Base-by-base conservation (phyloP, 495 filamentous ascomycete species). In the Aspergillus haitiensis region DNA sequence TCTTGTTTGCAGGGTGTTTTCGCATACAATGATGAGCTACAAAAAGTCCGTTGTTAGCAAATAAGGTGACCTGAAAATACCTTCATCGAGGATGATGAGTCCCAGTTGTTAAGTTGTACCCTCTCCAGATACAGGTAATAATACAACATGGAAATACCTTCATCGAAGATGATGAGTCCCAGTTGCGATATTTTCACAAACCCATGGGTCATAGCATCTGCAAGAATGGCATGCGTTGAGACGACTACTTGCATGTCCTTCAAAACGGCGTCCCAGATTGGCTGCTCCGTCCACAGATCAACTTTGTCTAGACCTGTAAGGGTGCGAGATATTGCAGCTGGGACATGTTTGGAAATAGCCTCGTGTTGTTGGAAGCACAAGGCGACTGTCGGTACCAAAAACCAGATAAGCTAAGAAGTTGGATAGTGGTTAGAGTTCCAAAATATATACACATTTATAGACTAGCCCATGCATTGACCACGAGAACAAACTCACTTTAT, bases 21-120 rank as follows among this genome's bases (percentile, higher is more conserved):
- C 63, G 70, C 58, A 67, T 75, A 36, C 67, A 77, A 58, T 72
- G 69, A 55, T 71, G 72, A 11, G 69, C 71, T 77, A 46, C 6
- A 7, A 27, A 27, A 27, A 27, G 21, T 27, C 21, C 21, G 46
- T 49, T 34, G 60, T 55, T 10, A n/a, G 6, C 3, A 40, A 46
- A 46, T 5, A 13, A 33, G 8, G 31, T 2, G n/a, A 2, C 6
- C 27, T 6, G 50, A 31, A 11, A 37, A 32, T 67, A 92, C 92
- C 91, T 85, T 98, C 93, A 67, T 98, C 93, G 59, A 97, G 92
- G 0, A 97, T 79, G 18, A 98, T 72, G 1, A 98, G 61, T 37
- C 18, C 3, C 32, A 34, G 44, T 61, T 35, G 56, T 58, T 21
- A 56, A 45, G 37, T 40, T 18, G 11, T n/a, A 18, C 27, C 44